Base-by-base conservation (phyloP, 2,329 filamentous ascomycete genomes). In the Clathrospora elynae region DNA sequence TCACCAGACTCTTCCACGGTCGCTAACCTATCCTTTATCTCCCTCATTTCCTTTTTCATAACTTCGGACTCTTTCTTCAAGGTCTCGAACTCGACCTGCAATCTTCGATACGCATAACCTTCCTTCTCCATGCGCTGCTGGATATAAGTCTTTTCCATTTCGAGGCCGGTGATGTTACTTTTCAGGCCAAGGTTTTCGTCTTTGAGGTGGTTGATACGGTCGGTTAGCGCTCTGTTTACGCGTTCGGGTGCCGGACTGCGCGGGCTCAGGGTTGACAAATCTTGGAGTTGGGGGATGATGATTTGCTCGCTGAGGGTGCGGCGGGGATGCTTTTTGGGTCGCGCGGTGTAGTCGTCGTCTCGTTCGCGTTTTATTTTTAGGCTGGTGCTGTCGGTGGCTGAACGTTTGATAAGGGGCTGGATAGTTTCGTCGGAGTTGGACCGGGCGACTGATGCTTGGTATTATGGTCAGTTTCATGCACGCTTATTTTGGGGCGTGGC, bases 401-500 rank as follows among this genome's bases (percentile, higher is more conserved):
- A 51, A 14, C 55, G 55, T 34, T 51, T 54, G 2, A 59, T 45
- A 10, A 44, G 37, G 10, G 49, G 49, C 1, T 43, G 42, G 5
- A 43, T 20, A 0, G n/a, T n/a, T n/a, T 46, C 36, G 23, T 53
- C 52, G 10, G 42, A 11, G n/a, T 23, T 33, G 25, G 34, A 39
- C 7, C 44, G 41, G 8, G 49, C 40, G 5, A 36, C 42, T 23
- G 35, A 53, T 23, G 44, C 47, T 58, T 8, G 23, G 8, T 13
- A 12, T 24, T 6, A 10, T 16, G 12, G 30, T 47, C 28, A 50
- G 42, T 31, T 25, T 4, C 19, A 19, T 19, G 8, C 11, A 6
- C 20, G 10, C 10, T 23, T 6, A 6, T 23, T 6, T 10, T 10
- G n/a, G n/a, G n/a, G n/a, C n/a, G 18, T 83, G 73, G 10, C 70